Evolutionary conservation across 2,329 filamentous ascomycete species (phyloP), one percentile per base, ranked within the genome.

Genomic region (Chaetoscypha palmicola): DNA sequence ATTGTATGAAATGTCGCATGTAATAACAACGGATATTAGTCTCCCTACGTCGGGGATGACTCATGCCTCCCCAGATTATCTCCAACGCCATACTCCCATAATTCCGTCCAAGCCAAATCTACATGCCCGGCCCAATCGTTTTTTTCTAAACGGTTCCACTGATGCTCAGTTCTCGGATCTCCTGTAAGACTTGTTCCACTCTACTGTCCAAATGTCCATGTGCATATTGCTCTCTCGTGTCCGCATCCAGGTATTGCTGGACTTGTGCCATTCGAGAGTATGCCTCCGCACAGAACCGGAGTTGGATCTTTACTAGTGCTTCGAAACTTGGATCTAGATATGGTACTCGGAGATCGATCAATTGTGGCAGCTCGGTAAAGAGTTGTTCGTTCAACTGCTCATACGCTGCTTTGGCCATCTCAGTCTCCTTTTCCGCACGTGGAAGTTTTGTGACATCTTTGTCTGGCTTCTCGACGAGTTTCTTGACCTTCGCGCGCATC

Each of bases 181-280:
- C 90, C 62, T 96, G 90, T 67, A 98, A 64, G 32, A 97, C 92
- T 67, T 97, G 84, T 68, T 98, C 92, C 22, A 98, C 92, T 53
- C 88, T 73, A 48, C 81, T 84, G 64, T 98, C 92, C 57, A 98
- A 70, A 54, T 96, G 86, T 20, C 92, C 92, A 58, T 89, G 81
- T 1, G 92, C 92, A 66, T 98, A 98, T 67, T 96, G 86, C 54
- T 98, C 92, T 65, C 92, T 77, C 41, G 91, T 97, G 61, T 95
- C 89, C 22, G 91, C 85, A 63, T 97, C 92, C 23, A 98, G 74
- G 64, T 96, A 97, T 69, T 98, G 92, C 70, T 98, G 92, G 45
- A 98, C 94, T 70, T 98, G 94, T 20, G 94, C 92, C 92, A 98
- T 98, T 37, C 92, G 77, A 50, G 83, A 90, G 67, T 98, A 98